Evolutionary conservation across 768 basidiomycete species (phyloP).

Genomic region (Kwoniella europaea): DNA sequence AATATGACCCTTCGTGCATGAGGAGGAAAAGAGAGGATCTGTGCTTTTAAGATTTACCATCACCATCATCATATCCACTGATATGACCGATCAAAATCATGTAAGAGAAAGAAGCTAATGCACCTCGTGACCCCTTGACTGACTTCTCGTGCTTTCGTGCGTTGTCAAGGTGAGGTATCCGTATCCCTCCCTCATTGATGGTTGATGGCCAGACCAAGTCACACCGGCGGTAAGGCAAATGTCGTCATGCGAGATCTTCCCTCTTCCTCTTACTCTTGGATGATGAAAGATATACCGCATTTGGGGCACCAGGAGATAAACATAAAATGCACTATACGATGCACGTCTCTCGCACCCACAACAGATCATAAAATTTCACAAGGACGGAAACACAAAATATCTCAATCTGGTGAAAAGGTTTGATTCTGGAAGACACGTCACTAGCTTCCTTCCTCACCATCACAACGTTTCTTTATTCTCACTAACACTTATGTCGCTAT

Average conservation of each 20-base stretch:
- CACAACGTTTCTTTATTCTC: background rate
- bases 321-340: background rate
- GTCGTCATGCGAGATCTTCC: background rate
- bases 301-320: conserved; percentile 8
- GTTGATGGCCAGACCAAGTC: conserved; percentile 1
- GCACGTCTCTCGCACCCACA: conserved; percentile 4
- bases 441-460: background rate
- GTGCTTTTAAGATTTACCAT: conserved; percentile 1
- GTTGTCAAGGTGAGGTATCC: conserved; percentile 14
- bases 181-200: background rate
- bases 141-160: background rate
- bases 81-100: background rate
- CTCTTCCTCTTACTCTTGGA: background rate
- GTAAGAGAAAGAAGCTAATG: conserved; percentile 5
- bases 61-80: background rate
- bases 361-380: background rate
- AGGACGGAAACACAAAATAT: background rate
- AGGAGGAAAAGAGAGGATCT: background rate
- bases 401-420: background rate
- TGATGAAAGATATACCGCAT: conserved; percentile 2
- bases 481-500: background rate
- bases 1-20: background rate
- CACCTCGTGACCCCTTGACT: conserved; percentile 16
- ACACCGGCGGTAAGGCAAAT: conserved; percentile 8
- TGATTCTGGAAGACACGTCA: conserved; percentile 5